Percentiles rank a stretch among this genome's conserved stretches.
phyloP scores from a whole-genome alignment of 495 filamentous ascomycete species.

The Hypoxylon subgilvum region DNA sequence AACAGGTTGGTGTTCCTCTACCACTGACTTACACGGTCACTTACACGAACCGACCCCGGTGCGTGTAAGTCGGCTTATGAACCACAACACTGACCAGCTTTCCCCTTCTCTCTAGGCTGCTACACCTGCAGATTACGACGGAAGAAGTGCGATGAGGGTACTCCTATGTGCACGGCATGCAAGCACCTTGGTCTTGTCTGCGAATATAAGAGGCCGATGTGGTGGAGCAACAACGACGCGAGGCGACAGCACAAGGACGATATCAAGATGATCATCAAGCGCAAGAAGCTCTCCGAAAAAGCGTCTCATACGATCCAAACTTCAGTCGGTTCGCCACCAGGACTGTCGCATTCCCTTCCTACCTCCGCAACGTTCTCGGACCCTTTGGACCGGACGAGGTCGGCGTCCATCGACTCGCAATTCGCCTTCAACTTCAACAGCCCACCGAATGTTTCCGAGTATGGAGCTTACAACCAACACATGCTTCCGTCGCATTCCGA shows the following conservation, averaged over 20 bases:
- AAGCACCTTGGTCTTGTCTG: constrained; percentile 83
- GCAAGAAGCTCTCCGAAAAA: constrained; percentile 92
- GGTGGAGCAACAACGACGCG: constrained; percentile 93
- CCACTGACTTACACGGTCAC: constrained; percentile 38
- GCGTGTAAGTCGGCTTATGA: constrained; percentile 31
- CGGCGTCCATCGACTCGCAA: constrained; percentile 79
- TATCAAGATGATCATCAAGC: constrained; percentile 97
- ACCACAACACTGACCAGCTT: constrained; percentile 34
- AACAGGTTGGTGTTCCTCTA: constrained; percentile 70
- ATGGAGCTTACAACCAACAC: constrained; percentile 65
- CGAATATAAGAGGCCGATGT: constrained; percentile 94
- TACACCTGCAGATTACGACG: constrained; percentile 93
- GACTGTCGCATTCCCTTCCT: constrained; percentile 79
- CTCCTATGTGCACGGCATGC: constrained; percentile 85
- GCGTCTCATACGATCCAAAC: constrained; percentile 62
- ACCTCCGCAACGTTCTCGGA: constrained; percentile 81
- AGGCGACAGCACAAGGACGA: constrained; percentile 86
- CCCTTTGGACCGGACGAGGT: constrained; percentile 71
- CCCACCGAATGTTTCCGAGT: constrained; percentile 62
- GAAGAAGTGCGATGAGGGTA: constrained; percentile 98
- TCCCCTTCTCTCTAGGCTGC: constrained; percentile 69
- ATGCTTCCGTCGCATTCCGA: constrained; percentile 47
- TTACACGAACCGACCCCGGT: constrained; percentile 25
- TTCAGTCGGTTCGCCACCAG: constrained; percentile 70
- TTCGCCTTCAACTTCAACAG: constrained; percentile 77